Evolutionary conservation across 495 filamentous ascomycete species (phyloP).

Genomic region (Clohesyomyces aquaticus): DNA sequence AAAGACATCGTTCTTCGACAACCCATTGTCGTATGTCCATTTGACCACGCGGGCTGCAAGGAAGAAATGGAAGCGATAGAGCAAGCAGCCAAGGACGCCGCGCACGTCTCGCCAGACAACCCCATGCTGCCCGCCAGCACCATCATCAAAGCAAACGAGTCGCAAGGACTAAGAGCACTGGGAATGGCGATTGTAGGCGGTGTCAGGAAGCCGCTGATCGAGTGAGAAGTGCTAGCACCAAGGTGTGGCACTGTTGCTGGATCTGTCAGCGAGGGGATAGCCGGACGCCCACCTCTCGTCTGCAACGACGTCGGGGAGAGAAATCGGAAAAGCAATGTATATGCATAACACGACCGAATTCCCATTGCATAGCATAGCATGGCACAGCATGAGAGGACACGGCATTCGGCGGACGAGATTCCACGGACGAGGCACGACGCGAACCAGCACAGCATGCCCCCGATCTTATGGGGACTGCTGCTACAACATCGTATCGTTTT

Average conservation of each 20-base stretch:
- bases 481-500: too few species aligned
- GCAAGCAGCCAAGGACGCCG: slow-evolving; percentile 89
- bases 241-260: neutral
- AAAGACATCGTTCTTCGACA: slow-evolving; percentile 89
- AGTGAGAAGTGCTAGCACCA: slow-evolving; percentile 59
- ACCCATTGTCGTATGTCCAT: slow-evolving; percentile 93
- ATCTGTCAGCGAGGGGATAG: neutral
- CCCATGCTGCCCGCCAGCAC: slow-evolving; percentile 81
- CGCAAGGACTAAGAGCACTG: slow-evolving; percentile 72
- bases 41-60: slow-evolving; percentile 93
- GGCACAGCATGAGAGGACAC: neutral
- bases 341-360: neutral
- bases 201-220: slow-evolving; percentile 85
- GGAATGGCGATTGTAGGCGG: slow-evolving; percentile 86
- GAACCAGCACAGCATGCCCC: too few species aligned
- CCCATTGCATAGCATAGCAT: neutral
- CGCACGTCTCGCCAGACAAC: slow-evolving; percentile 81
- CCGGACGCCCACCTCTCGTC: too few species aligned
- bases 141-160: slow-evolving; percentile 79
- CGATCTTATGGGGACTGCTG: neutral
- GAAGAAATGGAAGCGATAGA: slow-evolving; percentile 98
- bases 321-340: neutral
- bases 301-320: neutral
- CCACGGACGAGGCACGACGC: too few species aligned
- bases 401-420: neutral